These are phyloP conservation scores for Pterula multifida DNA, from an alignment of 1,284 basidiomycete species.

Conservation along the genomic window DNA sequence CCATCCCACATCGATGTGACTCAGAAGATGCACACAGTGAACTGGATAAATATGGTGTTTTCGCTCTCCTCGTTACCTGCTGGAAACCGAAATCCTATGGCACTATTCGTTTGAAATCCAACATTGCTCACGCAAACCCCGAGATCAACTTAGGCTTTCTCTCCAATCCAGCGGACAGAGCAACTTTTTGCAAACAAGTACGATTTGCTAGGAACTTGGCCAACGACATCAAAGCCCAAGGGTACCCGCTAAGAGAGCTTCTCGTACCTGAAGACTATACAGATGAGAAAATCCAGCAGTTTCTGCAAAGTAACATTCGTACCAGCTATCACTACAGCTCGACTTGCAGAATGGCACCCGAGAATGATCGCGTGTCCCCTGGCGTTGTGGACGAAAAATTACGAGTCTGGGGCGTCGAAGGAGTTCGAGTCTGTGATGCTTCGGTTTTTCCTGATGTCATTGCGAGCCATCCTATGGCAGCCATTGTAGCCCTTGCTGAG, in stretches of 20 bases:
- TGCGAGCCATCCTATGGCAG: constrained; percentile 24
- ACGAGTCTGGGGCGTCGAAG: constrained; percentile 31
- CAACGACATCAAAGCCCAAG: constrained; percentile 17
- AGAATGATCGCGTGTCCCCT: constrained; percentile 13
- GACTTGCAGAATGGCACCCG: constrained; percentile 25
- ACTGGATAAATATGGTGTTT: constrained; percentile 17
- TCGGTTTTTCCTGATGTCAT: constrained; percentile 25
- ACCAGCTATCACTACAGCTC: constrained; percentile 25
- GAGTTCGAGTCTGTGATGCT: constrained; percentile 28
- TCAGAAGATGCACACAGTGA: constrained; percentile 20
- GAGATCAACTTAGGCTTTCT: constrained; percentile 20
- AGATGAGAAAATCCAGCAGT: constrained; percentile 18
- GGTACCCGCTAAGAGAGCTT: constrained; percentile 19
- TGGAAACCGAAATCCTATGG: constrained; percentile 22
- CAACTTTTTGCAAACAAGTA: constrained; percentile 14
- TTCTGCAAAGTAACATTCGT: constrained; percentile 14
- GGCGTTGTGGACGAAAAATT: constrained; percentile 40
- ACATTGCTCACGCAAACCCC: constrained; percentile 19
- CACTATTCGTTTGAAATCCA: constrained; percentile 19
- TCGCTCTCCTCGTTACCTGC: constrained; percentile 18
- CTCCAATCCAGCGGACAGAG: constrained; percentile 14
- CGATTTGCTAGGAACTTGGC: constrained; percentile 17
- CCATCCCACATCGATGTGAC: constrained; percentile 9
- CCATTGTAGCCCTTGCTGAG: constrained; percentile 23
- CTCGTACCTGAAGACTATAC: constrained; percentile 16